Conservation (phyloP, 2,329 filamentous ascomycete genomes). For the Colletotrichum sp. region DNA sequence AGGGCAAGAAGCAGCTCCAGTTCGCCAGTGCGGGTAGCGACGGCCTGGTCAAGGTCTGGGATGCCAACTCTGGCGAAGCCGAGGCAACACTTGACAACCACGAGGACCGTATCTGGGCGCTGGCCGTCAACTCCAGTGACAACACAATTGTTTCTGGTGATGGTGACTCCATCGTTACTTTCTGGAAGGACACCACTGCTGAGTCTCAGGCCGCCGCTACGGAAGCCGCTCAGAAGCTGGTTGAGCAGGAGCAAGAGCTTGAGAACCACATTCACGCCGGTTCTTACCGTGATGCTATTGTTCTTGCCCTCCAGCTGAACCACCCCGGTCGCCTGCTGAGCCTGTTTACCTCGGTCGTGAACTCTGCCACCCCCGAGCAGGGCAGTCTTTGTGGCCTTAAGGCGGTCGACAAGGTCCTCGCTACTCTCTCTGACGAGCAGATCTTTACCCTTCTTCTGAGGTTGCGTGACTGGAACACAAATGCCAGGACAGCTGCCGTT, state of each 20-base stretch:
- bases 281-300: constrained; percentile 92
- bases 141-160: constrained; percentile 87
- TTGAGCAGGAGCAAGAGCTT: constrained; percentile 93
- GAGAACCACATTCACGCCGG: constrained; percentile 90
- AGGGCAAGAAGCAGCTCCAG: constrained; percentile 66
- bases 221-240: constrained; percentile 75
- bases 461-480: constrained; percentile 96
- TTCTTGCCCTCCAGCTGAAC: constrained; percentile 89
- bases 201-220: constrained; percentile 78
- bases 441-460: constrained; percentile 82
- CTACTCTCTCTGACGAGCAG: constrained; percentile 81
- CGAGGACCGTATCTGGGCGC: constrained; percentile 92
- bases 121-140: constrained; percentile 72
- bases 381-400: constrained; percentile 68
- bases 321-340: constrained; percentile 87
- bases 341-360: constrained; percentile 82
- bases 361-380: constrained; percentile 61
- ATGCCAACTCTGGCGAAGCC: constrained; percentile 81
- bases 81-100: constrained; percentile 96
- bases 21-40: constrained; percentile 91
- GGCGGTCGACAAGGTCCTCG: constrained; percentile 84
- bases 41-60: constrained; percentile 96
- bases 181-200: constrained; percentile 92
- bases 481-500: constrained; percentile 82
- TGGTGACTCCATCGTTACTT: constrained; percentile 90